phyloP scores from a whole-genome alignment of 225 moss, liverwort and hornwort species.

The Bryum argenteum region DNA sequence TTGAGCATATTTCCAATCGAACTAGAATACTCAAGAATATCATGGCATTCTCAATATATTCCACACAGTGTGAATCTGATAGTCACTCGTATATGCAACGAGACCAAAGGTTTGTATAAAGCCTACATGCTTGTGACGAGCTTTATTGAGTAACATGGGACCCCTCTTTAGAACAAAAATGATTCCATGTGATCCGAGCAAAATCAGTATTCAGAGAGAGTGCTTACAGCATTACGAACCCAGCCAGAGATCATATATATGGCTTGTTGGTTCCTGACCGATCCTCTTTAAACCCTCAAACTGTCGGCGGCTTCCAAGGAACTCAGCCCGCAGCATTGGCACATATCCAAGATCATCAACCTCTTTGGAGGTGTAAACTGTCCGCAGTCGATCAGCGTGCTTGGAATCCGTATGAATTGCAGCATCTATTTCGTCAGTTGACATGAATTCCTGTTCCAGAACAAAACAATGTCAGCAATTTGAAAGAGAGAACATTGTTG shows the following conservation, averaged over 20 bases:
- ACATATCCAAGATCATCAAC: slow-evolving; percentile 53
- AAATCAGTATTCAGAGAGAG: slow-evolving; percentile 24
- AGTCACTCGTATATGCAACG: too few species aligned
- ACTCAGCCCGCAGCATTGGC: slow-evolving; percentile 53
- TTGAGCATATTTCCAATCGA: too few species aligned
- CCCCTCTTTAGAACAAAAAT: slow-evolving; percentile 5
- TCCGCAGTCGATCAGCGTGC: slow-evolving; percentile 62
- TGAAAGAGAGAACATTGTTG: too few species aligned
- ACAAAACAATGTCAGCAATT: slow-evolving; percentile 11
- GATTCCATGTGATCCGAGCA: slow-evolving; percentile 30
- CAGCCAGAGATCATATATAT: slow-evolving; percentile 61
- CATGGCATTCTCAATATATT: too few species aligned
- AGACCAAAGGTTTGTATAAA: not conserved
- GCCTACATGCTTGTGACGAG: slow-evolving; percentile 22
- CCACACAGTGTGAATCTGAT: not conserved
- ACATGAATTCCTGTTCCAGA: slow-evolving; percentile 47
- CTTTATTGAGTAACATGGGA: slow-evolving; percentile 13
- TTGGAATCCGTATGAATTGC: slow-evolving; percentile 72
- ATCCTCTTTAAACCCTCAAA: slow-evolving; percentile 67
- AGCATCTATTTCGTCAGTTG: slow-evolving; percentile 56
- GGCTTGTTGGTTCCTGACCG: slow-evolving; percentile 57
- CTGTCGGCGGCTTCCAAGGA: slow-evolving; percentile 62
- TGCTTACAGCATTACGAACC: slow-evolving; percentile 41
- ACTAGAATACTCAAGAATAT: too few species aligned
- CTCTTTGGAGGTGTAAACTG: slow-evolving; percentile 55